Base-by-base conservation (phyloP, 2,329 filamentous ascomycete species). In the Xylariaceae sp. region DNA sequence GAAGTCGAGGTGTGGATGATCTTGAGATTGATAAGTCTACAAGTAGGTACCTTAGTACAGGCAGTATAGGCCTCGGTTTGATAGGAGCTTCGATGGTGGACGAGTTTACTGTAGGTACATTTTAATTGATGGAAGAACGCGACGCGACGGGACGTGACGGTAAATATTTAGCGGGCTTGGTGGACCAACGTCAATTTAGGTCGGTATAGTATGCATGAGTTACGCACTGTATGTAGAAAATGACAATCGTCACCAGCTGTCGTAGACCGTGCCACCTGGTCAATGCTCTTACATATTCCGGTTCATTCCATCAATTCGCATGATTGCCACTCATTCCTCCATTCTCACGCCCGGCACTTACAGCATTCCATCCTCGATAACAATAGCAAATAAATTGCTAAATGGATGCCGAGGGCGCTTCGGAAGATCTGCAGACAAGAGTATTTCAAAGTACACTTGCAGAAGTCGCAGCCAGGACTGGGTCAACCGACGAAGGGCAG, bases 391-490 rank as follows among this genome's bases (percentile, higher is more conserved):
- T 34, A 39, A 5, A 17, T 53, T 11, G 44, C 60, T 65, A 62
- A 57, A 74, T 74, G 73, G 74, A 74, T 58, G 13, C 60, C 52
- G 67, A 72, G 57, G 54, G 51, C n/a, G 4, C 10, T 11, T 44
- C 58, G 2, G 62, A 68, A 52, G 74, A 80, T 53, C 67, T 80
- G 37, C 74, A 75, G 62, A 71, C 74, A 37, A 71, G 70, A 68
- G 69, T 81, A 8, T 70, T 81, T 34, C 75, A 77, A 50, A 75
- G 69, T 51, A 81, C 79, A 0, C 75, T 82, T 13, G 68, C 72
- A 59, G 76, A 80, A 59, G 62, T 72, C 58, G 66, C 67, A n/a
- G 62, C 67, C 72, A 64, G 64, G n/a, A 60, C 56, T 62, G 68
- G 67, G n/a, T 61, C 68, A 39, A 71, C 72, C 53, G 65, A 51